Evolutionary conservation across 2,329 filamentous ascomycete species (phyloP).

Genomic region (Penicillium sp.): DNA sequence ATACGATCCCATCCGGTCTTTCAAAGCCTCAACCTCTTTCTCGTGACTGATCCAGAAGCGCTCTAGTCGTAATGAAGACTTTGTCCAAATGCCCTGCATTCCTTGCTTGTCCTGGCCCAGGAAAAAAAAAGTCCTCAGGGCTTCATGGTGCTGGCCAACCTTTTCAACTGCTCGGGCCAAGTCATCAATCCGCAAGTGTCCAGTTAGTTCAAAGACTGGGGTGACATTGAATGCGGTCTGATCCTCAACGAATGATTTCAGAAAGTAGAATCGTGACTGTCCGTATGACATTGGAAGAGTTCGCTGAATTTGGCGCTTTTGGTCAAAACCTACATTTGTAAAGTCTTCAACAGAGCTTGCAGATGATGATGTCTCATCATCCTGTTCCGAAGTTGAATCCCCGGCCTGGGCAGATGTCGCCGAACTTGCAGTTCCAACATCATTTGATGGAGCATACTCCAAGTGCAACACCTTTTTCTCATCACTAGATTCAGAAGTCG

Average conservation of each 20-base stretch:
- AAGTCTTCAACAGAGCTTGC: constrained; percentile 8
- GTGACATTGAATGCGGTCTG: constrained; percentile 45
- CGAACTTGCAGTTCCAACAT: constrained; percentile 7
- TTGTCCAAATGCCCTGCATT: constrained; percentile 25
- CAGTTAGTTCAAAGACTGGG: constrained; percentile 31
- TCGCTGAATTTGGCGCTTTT: constrained; percentile 7
- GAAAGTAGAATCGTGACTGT: constrained; percentile 45
- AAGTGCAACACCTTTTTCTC: constrained; percentile 3
- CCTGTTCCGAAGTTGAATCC: constrained; percentile 17
- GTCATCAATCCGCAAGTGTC: constrained; percentile 29
- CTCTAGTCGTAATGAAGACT: constrained; percentile 30
- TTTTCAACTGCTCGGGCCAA: constrained; percentile 36
- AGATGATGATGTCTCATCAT: constrained; percentile 8
- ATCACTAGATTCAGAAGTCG: background rate
- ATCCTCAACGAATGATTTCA: constrained; percentile 30
- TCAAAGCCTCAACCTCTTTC: constrained; percentile 23
- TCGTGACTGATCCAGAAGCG: constrained; percentile 8
- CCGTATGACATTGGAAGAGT: constrained; percentile 38
- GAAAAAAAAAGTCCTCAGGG: constrained; percentile 35
- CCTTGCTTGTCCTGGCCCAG: constrained; percentile 9
- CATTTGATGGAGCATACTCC: background rate
- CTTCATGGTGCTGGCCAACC: constrained; percentile 33
- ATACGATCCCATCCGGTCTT: constrained; percentile 25
- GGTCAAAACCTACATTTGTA: background rate
- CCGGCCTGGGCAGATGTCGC: constrained; percentile 6